A percentile compares a stretch with the other conserved stretches of the same genome.
Conservation (phyloP, 352 stramenopile genomes). For the Phytophthora meadii region DNA sequence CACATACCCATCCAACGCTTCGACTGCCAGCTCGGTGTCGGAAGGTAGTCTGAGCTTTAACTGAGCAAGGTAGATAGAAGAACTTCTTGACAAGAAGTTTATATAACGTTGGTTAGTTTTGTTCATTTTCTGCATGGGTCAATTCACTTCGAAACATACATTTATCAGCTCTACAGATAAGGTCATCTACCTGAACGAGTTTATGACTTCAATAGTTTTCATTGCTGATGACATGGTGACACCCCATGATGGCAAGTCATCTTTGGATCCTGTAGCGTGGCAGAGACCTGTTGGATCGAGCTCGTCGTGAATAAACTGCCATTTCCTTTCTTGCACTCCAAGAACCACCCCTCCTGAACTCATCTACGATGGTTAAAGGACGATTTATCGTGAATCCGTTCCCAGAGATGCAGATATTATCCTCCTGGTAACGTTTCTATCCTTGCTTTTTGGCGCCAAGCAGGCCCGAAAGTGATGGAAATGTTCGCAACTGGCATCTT, state of each 20-base stretch:
- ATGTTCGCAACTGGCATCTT: no score
- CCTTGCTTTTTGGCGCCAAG: conserved; percentile 41
- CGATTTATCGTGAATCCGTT: conserved; percentile 44
- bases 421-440: conserved; percentile 34
- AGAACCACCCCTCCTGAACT: conserved; percentile 11
- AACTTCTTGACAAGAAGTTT: background rate
- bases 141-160: no score
- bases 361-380: conserved; percentile 23
- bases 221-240: no score
- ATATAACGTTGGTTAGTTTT: background rate
- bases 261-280: no score
- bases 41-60: conserved; percentile 21
- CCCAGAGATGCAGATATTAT: conserved; percentile 29
- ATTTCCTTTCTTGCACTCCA: conserved; percentile 5
- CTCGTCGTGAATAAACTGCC: background rate
- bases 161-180: no score
- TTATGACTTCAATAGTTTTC: no score
- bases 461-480: conserved; percentile 27
- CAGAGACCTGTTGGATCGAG: background rate
- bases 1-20: conserved; percentile 25
- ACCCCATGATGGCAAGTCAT: no score
- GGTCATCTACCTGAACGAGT: no score
- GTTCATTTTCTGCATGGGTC: background rate
- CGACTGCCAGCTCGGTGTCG: conserved; percentile 30
- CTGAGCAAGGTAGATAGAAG: background rate